Conservation (phyloP, 495 filamentous ascomycete species). For the Penicillium paxilli region DNA sequence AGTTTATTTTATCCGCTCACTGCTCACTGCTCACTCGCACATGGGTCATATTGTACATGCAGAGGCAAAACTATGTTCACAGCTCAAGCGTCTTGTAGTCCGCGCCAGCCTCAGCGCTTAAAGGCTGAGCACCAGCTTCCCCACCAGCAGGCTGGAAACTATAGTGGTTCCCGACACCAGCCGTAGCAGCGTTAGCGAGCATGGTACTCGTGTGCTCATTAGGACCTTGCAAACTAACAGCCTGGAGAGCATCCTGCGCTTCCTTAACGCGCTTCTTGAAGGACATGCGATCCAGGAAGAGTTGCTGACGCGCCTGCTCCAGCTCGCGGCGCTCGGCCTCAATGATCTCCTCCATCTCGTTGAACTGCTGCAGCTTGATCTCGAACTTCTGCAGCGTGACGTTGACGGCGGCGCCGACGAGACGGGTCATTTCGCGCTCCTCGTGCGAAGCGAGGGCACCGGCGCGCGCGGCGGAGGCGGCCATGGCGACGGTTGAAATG, state of each 20-base stretch:
- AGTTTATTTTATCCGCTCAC: too few relatives aligned
- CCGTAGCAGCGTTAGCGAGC: conserved; percentile 46
- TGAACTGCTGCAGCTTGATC: conserved; percentile 87
- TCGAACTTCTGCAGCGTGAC: conserved; percentile 80
- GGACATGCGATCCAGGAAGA: conserved; percentile 86
- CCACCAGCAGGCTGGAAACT: conserved; percentile 55
- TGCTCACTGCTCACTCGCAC: background rate
- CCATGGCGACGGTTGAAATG: conserved; percentile 77
- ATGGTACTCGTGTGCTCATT: conserved; percentile 56
- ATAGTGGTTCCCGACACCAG: conserved; percentile 54
- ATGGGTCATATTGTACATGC: conserved; percentile 29
- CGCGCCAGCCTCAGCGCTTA: conserved; percentile 60
- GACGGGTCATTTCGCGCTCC: conserved; percentile 91
- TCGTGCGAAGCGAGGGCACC: conserved; percentile 89
- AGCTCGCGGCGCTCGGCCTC: conserved; percentile 91
- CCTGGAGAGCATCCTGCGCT: conserved; percentile 73
- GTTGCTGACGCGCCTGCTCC: conserved; percentile 83
- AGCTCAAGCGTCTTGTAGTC: conserved; percentile 51
- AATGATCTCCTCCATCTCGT: conserved; percentile 89
- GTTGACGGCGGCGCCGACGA: conserved; percentile 84
- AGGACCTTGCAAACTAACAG: conserved; percentile 56
- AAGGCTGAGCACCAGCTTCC: conserved; percentile 57
- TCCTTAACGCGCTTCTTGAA: conserved; percentile 86
- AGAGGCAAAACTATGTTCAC: conserved; percentile 26
- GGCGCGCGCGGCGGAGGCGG: conserved; percentile 79